Evolutionary conservation across 2,329 filamentous ascomycete species (phyloP), one percentile per base, ranked within the genome.

Genomic region (Metarhizium rileyi): DNA sequence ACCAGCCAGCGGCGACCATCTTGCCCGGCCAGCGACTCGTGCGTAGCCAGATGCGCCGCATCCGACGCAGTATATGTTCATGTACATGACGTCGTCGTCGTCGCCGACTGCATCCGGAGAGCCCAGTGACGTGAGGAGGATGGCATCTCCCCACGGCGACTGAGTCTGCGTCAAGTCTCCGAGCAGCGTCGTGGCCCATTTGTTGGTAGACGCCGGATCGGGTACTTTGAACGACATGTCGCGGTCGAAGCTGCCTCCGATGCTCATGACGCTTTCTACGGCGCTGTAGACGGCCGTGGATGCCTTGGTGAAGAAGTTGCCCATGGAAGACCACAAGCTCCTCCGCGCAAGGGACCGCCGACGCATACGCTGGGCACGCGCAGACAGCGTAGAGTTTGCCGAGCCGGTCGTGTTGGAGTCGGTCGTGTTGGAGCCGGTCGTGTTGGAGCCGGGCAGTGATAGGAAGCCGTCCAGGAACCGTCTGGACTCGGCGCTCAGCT

Each of bases 161-260:
- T 46, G 3, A 5, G 16, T n/a, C 25, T 35, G 35, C 2, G 9
- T 26, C 7, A 23, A 3, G n/a, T 9, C 18, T 22, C 27, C 36
- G 2, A 28, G 16, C 4, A 48, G 42, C 16, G n/a, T 35, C 26
- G 48, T 52, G 23, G 36, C 43, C 27, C 38, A 30, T 2, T n/a
- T 18, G 9, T 48, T 23, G 2, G 36, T 12, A 3, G 28, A 18
- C 2, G 5, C 5, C 12, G 53, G 53, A 26, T 62, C 49, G 1
- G 59, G 58, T 9, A 61, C 46, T 26, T 55, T 50, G 44, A 56
- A 60, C 1, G 51, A 28, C 20, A 61, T 27, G 5, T 56, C 52
- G 8, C 46, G 30, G 35, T 57, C 52, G 20, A 56, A 40, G 44
- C 43, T 48, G 7, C 48, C 55, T 2, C 40, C 44, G n/a, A 60